phyloP scores from a whole-genome alignment of 78 protist species.

The Isochrysis galbana region DNA sequence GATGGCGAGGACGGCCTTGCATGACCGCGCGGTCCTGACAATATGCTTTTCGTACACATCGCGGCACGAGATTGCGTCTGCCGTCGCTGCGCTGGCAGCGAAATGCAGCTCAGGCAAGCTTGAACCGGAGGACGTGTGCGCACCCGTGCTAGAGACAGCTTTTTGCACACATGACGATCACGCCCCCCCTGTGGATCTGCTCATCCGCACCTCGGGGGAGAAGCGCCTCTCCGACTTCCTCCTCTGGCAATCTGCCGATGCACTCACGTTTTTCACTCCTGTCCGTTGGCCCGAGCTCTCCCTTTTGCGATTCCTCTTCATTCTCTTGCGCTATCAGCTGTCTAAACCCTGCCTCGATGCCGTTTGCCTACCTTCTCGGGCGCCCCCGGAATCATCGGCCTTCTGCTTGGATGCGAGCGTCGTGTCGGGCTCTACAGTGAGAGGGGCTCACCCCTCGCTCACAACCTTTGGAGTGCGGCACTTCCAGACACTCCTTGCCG shows the following conservation, averaged over 20 bases:
- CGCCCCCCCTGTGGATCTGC: constrained; percentile 61
- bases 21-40: constrained; percentile 46
- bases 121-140: neutral
- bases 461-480: no score
- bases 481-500: no score
- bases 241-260: constrained; percentile 72
- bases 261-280: neutral
- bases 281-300: constrained; percentile 53
- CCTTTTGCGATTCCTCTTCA: neutral
- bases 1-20: neutral
- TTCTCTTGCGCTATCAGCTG: neutral
- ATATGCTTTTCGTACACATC: constrained; percentile 82
- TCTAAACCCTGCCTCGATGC: neutral
- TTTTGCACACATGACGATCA: constrained; percentile 46
- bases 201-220: constrained; percentile 90
- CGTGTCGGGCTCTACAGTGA: no score
- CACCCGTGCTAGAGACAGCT: neutral
- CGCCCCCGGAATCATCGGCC: no score
- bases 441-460: no score
- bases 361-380: no score
- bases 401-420: no score
- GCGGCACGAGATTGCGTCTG: constrained; percentile 65
- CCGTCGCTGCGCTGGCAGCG: neutral
- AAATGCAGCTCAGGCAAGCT: neutral
- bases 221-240: constrained; percentile 82